Percentiles rank a stretch among this genome's conserved stretches.
Evolutionary conservation across 257 asterid genomes (phyloP).

Genomic region (Forsythia viridissima): DNA sequence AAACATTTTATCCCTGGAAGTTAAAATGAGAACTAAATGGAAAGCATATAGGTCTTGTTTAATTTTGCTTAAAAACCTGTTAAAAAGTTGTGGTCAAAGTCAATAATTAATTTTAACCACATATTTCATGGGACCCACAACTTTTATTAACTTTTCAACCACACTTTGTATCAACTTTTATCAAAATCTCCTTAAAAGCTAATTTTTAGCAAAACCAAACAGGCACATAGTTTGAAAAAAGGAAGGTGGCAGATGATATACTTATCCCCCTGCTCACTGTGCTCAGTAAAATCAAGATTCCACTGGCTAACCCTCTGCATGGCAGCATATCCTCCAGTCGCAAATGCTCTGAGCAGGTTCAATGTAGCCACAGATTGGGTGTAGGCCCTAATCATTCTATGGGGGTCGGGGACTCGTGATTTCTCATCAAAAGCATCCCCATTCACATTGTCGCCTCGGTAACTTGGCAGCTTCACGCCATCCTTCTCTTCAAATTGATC

Average conservation of each 20-base stretch:
- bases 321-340: not conserved
- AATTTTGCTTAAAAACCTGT: too few species aligned
- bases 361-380: constrained; percentile 11
- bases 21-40: too few species aligned
- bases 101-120: too few species aligned
- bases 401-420: constrained; percentile 2
- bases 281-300: not conserved
- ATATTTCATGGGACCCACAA: too few species aligned
- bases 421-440: constrained; percentile 6
- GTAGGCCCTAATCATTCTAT: constrained; percentile 14
- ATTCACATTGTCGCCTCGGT: not conserved
- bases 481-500: not conserved
- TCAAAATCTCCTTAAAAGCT: too few species aligned
- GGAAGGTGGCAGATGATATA: not conserved
- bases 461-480: not conserved
- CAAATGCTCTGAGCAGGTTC: constrained; percentile 13
- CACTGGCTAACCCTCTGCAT: not conserved
- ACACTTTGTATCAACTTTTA: too few species aligned
- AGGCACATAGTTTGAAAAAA: too few species aligned
- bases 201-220: too few species aligned
- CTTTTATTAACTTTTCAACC: too few species aligned
- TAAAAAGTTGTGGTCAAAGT: too few species aligned
- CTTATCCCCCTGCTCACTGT: constrained; percentile 13
- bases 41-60: not conserved
- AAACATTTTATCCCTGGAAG: not conserved